Base-by-base conservation (phyloP, 352 stramenopile genomes). In the Hyaloperonospora brassicae region DNA sequence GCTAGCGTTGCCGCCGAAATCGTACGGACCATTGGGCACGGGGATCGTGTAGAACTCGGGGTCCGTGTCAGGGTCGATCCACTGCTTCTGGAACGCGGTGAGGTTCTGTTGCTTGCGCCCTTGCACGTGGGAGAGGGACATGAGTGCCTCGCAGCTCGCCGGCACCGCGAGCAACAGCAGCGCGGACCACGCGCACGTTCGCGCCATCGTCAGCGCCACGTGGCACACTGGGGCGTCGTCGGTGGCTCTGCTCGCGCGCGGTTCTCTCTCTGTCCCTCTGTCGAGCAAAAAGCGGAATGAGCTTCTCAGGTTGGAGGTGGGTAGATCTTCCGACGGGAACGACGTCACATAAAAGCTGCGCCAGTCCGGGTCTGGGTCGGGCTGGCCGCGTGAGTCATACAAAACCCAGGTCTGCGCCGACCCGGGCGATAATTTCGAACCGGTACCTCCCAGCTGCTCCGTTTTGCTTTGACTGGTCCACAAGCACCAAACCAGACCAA, bases 31-130 rank as follows among this genome's bases (percentile, higher is more conserved):
- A n/a, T 48, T 48, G 25, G 84, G 75, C 8, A 94, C 61, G 1
- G 68, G 54, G 10, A 67, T 21, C 24, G 61, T 77, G 65, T 76
- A 75, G 30, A 62, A 59, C 14, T 86, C 59, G 13, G 50, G 50
- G 24, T 86, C 79, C 54, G 84, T 95, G 43, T 82, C 72, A 3
- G 84, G 82, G 57, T 95, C 82, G 54, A 95, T 86, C 82, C 82
- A 95, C 49, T 72, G 53, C 49, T 50, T 49, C 40, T 67, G 57
- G 27, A 68, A 59, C 11, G 61, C 68, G 53, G 62, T 71, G 56
- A 74, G 68, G 53, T 84, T 87, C 5, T 59, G 59, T 31, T 66
- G 48, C 42, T 52, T 51, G 34, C 55, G 63, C 25, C 61, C 49
- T 27, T 61, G 42, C 49, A 62, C 70, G 13, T 47, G 41, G 27